Evolutionary conservation across 805 yeast genomes (phyloP).

Genomic region (Millerozyma acaciae): DNA sequence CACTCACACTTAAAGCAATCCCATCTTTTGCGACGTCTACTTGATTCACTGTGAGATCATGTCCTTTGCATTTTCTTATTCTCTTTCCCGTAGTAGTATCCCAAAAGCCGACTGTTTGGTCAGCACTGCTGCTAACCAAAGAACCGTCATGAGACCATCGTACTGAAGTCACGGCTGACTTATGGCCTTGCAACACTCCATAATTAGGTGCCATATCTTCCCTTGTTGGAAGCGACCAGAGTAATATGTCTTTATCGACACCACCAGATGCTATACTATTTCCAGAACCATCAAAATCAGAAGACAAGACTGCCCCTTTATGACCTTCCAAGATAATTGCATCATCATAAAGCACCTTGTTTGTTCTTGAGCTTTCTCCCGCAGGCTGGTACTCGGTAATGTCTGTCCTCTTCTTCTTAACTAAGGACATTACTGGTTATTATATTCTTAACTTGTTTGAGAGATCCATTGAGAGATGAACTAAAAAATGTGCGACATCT

Average conservation of each 20-base stretch:
- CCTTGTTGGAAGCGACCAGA: conserved; percentile 41
- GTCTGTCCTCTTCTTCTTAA: conserved; percentile 27
- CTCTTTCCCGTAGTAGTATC: conserved; percentile 56
- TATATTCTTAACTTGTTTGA: neutral
- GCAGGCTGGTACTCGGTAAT: neutral
- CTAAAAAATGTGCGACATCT: neutral
- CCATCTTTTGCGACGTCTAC: conserved; percentile 33
- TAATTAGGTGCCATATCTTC: conserved; percentile 30
- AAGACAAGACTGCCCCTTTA: conserved; percentile 48
- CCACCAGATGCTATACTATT: conserved; percentile 59
- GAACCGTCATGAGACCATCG: conserved; percentile 46
- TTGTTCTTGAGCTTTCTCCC: neutral
- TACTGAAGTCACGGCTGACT: conserved; percentile 59
- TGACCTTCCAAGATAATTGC: conserved; percentile 49
- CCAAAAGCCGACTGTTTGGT: conserved; percentile 57
- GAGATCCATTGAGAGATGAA: neutral
- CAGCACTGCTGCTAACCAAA: conserved; percentile 54
- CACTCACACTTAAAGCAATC: conserved; percentile 51
- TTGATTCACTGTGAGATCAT: conserved; percentile 53
- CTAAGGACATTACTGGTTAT: conserved; percentile 23
- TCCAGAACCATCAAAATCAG: conserved; percentile 52
- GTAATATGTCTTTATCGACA: conserved; percentile 45
- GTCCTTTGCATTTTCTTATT: conserved; percentile 51
- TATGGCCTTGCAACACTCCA: conserved; percentile 53
- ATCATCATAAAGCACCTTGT: conserved; percentile 17